phyloP scores from a whole-genome alignment of 805 yeast species.

The Candida sonorensis region DNA sequence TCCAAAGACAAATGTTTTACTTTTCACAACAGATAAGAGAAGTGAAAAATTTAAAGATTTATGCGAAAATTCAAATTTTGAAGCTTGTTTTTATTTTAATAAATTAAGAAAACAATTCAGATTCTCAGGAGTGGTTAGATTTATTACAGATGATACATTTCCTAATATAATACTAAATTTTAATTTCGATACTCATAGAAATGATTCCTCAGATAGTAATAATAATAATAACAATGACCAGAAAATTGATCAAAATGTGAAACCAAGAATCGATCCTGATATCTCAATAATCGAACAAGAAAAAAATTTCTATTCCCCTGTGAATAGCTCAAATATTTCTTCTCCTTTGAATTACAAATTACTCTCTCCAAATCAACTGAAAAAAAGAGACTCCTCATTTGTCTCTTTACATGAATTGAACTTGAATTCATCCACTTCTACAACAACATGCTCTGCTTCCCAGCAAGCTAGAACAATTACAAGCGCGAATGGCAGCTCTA shows the following conservation, averaged over 20 bases:
- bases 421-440: neutral
- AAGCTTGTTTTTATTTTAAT: slow-evolving; percentile 71
- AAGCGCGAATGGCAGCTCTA: too few relatives aligned
- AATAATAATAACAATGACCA: neutral
- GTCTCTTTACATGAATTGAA: slow-evolving; percentile 9
- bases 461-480: too few relatives aligned
- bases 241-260: neutral
- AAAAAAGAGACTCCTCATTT: slow-evolving; percentile 6
- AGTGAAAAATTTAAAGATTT: slow-evolving; percentile 55
- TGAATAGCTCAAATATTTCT: slow-evolving; percentile 5
- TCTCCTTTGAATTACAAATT: slow-evolving; percentile 15
- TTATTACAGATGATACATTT: slow-evolving; percentile 26
- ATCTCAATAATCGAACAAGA: slow-evolving; percentile 14
- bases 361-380: slow-evolving; percentile 16
- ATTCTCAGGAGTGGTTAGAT: slow-evolving; percentile 57
- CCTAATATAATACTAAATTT: slow-evolving; percentile 15
- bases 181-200: neutral
- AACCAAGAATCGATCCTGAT: slow-evolving; percentile 1
- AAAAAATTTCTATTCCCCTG: slow-evolving; percentile 11
- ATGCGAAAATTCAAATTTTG: slow-evolving; percentile 47
- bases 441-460: neutral
- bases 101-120: slow-evolving; percentile 62
- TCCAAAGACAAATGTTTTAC: slow-evolving; percentile 55
- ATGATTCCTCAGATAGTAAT: too few relatives aligned
- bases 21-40: slow-evolving; percentile 68